Evolutionary conservation across 345 rosid species (phyloP).

Genomic region (Salix udensis): DNA sequence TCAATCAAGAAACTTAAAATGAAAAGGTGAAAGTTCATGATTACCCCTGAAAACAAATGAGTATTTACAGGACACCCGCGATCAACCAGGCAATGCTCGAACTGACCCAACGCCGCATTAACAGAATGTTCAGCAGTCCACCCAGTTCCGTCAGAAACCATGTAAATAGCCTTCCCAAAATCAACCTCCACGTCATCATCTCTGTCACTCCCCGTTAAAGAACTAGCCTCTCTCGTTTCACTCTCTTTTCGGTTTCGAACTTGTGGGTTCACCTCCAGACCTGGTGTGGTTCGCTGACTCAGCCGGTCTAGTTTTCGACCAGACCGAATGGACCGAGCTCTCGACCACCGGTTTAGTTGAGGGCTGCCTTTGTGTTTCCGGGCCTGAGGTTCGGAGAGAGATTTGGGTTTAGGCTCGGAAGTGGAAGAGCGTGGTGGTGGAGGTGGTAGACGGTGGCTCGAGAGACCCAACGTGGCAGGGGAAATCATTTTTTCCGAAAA

Average conservation of each 20-base stretch:
- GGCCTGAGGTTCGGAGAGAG: constrained; percentile 29
- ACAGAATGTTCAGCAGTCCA: constrained; percentile 94
- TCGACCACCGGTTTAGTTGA: constrained; percentile 81
- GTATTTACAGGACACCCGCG: constrained; percentile 86
- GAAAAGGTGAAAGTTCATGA: background rate
- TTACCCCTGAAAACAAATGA: constrained; percentile 91
- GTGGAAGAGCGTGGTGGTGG: constrained; percentile 20
- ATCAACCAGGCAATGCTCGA: constrained; percentile 82
- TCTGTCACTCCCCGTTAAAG: constrained; percentile 7
- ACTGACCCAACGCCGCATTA: constrained; percentile 84
- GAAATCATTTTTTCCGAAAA: constrained; percentile 33
- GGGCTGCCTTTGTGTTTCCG: constrained; percentile 58
- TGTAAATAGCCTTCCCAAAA: constrained; percentile 61
- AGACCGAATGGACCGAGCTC: constrained; percentile 69
- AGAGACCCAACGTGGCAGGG: constrained; percentile 38
- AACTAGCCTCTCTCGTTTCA: background rate
- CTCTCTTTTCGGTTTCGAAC: constrained; percentile 3
- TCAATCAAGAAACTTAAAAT: background rate
- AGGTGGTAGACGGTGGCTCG: constrained; percentile 20
- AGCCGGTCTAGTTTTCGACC: constrained; percentile 63
- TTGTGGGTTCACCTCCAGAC: constrained; percentile 13
- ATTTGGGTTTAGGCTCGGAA: constrained; percentile 6
- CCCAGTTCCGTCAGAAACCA: constrained; percentile 93
- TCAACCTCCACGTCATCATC: constrained; percentile 30
- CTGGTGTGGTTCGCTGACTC: constrained; percentile 14